Percentiles rank a stretch among this genome's conserved stretches.
Evolutionary conservation across 305 asterid species (phyloP).

Genomic region (Fraxinus angustifolia): DNA sequence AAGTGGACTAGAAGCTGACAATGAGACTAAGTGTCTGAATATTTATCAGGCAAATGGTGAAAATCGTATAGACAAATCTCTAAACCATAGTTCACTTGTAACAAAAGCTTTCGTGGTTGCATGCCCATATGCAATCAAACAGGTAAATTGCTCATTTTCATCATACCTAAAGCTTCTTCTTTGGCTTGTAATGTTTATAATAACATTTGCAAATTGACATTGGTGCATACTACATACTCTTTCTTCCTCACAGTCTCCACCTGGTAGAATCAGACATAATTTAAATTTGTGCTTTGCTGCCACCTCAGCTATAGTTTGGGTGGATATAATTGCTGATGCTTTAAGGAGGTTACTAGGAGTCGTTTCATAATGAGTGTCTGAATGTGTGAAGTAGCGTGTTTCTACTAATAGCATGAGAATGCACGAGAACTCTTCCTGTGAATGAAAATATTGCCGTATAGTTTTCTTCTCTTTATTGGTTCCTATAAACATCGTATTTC

Average conservation of each 20-base stretch:
- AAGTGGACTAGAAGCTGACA: constrained; percentile 6
- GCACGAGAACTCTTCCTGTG: not conserved
- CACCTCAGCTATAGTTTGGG: not conserved
- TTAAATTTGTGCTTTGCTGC: not conserved
- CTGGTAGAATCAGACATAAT: not conserved
- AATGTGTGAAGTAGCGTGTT: not conserved
- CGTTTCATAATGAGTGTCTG: not conserved
- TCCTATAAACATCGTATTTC: not conserved
- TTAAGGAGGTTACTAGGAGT: not conserved
- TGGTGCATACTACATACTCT: not conserved
- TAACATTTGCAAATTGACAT: not conserved
- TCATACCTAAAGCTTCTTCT: not conserved
- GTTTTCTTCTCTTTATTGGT: not conserved
- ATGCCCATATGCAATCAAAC: not conserved
- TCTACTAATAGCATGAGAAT: not conserved
- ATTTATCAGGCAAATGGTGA: not conserved
- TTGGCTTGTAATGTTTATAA: not conserved
- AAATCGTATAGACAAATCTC: not conserved
- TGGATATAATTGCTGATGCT: not conserved
- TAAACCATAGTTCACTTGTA: not conserved
- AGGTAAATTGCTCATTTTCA: not conserved
- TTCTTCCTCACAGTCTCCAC: not conserved
- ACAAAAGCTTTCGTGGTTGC: not conserved
- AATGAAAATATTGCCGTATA: not conserved
- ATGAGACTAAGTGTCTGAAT: not conserved